These are phyloP conservation scores for Lachancea dasiensis DNA, from an alignment of 805 yeast genomes.

Conservation along the genomic window DNA sequence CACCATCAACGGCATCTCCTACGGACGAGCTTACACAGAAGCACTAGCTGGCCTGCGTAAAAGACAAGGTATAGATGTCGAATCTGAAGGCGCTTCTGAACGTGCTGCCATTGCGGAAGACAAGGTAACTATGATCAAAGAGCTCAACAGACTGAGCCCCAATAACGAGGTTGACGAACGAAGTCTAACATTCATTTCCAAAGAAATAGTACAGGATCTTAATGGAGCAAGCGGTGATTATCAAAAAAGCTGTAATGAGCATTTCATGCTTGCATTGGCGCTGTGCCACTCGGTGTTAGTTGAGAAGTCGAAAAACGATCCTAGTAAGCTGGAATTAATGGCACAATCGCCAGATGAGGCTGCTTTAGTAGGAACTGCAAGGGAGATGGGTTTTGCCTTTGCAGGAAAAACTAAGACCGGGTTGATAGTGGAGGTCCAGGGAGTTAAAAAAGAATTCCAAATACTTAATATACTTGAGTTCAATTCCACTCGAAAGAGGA, in stretches of 20 bases:
- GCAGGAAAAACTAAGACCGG: constrained; percentile 63
- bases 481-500: constrained; percentile 80
- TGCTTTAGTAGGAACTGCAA: constrained; percentile 75
- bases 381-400: constrained; percentile 69
- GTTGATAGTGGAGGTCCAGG: constrained; percentile 60
- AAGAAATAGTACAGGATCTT: constrained; percentile 58
- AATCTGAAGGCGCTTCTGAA: constrained; percentile 50
- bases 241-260: constrained; percentile 58
- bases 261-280: constrained; percentile 71
- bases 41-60: constrained; percentile 74
- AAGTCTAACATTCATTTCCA: constrained; percentile 65
- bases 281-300: constrained; percentile 74
- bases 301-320: constrained; percentile 57
- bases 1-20: constrained; percentile 64
- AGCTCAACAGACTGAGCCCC: constrained; percentile 35
- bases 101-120: constrained; percentile 51
- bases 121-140: constrained; percentile 50
- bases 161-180: constrained; percentile 44
- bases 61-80: constrained; percentile 71
- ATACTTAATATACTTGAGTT: constrained; percentile 67
- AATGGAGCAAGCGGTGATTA: constrained; percentile 37
- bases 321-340: constrained; percentile 50
- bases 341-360: constrained; percentile 89
- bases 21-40: constrained; percentile 79
- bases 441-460: constrained; percentile 63